Base-by-base conservation (phyloP, 2,329 filamentous ascomycete genomes). In the Verticillium isaacii region DNA sequence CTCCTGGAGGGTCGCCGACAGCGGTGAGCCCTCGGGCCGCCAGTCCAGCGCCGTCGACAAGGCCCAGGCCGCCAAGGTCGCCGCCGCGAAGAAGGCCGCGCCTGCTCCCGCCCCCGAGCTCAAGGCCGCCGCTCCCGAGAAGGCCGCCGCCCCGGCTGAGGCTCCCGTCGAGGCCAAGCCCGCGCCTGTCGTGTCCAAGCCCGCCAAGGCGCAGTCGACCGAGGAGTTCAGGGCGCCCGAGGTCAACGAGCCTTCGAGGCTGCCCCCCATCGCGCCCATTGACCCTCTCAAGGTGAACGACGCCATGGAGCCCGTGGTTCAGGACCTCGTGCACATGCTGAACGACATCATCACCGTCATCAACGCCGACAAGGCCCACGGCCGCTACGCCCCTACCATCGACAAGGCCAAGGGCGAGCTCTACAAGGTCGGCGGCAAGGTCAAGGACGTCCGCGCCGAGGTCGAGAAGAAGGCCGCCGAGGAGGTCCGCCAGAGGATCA, bases 301-400 rank as follows among this genome's bases (percentile, higher is more conserved):
- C 69, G 92, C 90, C 60, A 86, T 88, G 63, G 94, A 98, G 73
- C 91, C 92, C 32, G 85, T 97, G 39, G 91, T 98, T 25, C 93
- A 97, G 76, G 92, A 98, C 70, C 82, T 99, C 6, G 92, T 96
- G 63, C 94, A 92, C 79, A 94, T 97, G 78, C 84, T 99, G 69
- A 99, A 99, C 78, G 92, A 96, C 75, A 89, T 99, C 69, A 97
- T 99, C 72, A 88, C 91, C 9, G 92, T 96, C 56, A 89, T 97
- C 73, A 97, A 97, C 75, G 90, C 91, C 62, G 94, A 97, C 73
- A 86, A 89, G 64, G 86, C 91, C 62, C 86, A 89, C 65, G 84
- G 84, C 68, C 92, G 90, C 75, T 97, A 95, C 77, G 87, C 86
- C 59, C 84, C 85, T 2, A 89, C 92, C 1, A 88, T 99, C 62